Evolutionary conservation across 257 asterid genomes (phyloP).

Genomic region (Striga asiatica): DNA sequence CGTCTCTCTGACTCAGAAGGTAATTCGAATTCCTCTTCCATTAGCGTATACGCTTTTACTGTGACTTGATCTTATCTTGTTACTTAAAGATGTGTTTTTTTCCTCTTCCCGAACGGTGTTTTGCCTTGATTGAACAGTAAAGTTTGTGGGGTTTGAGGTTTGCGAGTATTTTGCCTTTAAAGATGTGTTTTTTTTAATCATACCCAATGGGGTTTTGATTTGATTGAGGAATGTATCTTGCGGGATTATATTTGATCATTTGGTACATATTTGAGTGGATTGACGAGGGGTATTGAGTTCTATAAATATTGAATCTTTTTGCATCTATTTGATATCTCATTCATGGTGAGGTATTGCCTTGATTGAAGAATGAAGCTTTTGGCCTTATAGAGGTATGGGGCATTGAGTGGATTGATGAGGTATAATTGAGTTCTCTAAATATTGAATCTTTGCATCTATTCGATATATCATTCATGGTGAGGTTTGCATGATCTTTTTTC

Average conservation of each 20-base stretch:
- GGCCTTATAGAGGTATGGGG: neutral
- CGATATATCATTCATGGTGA: neutral
- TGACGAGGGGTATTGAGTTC: neutral
- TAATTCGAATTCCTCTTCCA: constrained; percentile 7
- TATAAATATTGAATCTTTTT: neutral
- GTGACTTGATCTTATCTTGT: neutral
- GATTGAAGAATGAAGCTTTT: neutral
- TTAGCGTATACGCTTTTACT: neutral
- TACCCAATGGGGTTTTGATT: neutral
- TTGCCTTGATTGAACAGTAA: neutral
- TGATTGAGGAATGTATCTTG: neutral
- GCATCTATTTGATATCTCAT: neutral
- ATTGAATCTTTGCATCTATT: neutral
- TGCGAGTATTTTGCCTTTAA: no score
- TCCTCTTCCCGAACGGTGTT: neutral
- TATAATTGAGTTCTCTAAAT: neutral
- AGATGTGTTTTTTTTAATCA: no score
- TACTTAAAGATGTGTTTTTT: neutral
- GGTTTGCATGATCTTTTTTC: no score
- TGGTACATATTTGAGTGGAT: constrained; percentile 1
- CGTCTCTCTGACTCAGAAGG: constrained; percentile 45
- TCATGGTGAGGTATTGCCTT: neutral
- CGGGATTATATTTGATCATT: neutral
- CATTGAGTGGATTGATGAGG: neutral
- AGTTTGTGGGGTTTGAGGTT: no score